Base-by-base conservation (phyloP, 2,329 filamentous ascomycete genomes). In the Paramyrothecium roridum region DNA sequence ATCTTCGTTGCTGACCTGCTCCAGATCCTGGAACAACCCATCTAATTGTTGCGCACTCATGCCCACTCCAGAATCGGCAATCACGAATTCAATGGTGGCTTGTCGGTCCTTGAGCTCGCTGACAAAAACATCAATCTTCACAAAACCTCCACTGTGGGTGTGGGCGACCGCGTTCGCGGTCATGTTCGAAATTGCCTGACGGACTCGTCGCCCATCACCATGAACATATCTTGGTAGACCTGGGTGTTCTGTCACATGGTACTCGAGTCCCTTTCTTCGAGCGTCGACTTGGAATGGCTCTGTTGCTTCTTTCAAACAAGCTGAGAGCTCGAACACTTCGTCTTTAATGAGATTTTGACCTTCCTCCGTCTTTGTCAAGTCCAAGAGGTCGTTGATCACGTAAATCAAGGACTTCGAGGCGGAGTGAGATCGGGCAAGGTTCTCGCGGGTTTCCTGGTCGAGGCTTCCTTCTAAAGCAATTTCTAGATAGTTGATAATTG, bases 401-500 rank as follows among this genome's bases (percentile, higher is more conserved):
- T 96, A 96, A 4, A 96, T 93, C 23, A 96, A 76, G 0, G 91
- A 96, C 66, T 96, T 96, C 0, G 92, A 96, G 3, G 92, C 92
- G 1, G 91, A 96, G 67, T 96, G 90, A 1, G 92, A 96, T 61
- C 86, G 88, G 1, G 88, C 82, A 7, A 96, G 76, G 57, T 95
- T 96, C 6, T 96, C 92, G 20, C 93, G 80, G 0, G 90, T 96
- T 66, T 96, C 92, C 17, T 84, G 76, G 59, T 96, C 92, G 3
- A 96, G 76, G 0, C 79, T 76, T 0, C 91, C 91, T 72, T 96
- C 92, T 1, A 96, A 74, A 0, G 92, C 92, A 60, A 96, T 96
- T 63, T 96, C 92, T 1, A 96, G 81, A 62, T 96, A 96, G 63
- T 96, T 96, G 71, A 96, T 96, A 65, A 96, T 96, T 17, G 92